phyloP scores from a whole-genome alignment of 202 grass and related monocot genomes.

The Sporobolus alterniflorus region DNA sequence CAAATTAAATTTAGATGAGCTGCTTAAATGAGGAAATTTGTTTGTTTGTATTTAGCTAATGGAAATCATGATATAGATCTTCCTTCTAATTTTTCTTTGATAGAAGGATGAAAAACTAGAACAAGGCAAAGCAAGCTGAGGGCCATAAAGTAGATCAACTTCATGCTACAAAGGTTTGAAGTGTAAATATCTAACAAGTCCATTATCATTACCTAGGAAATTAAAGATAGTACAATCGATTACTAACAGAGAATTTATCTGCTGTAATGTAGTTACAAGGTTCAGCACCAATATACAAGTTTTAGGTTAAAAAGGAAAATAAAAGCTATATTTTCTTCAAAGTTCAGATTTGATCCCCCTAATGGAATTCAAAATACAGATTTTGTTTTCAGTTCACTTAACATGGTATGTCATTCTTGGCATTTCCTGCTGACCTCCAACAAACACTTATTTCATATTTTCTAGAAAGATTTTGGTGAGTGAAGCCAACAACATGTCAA shows the following conservation, averaged over 20 bases:
- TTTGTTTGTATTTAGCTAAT: conserved; percentile 2
- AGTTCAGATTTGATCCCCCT: not conserved
- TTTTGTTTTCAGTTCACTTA: not conserved
- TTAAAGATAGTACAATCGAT: not conserved
- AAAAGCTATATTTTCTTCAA: not conserved
- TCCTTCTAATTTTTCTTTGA: not conserved
- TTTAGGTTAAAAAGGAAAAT: not conserved
- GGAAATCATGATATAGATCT: not conserved
- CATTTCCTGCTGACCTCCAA: conserved; percentile 6
- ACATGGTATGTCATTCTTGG: not conserved
- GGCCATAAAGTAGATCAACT: not conserved
- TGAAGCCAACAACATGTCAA: conserved; percentile 5
- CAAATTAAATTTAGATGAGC: conserved; percentile 6
- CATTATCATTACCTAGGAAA: not conserved
- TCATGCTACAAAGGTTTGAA: conserved; percentile 1
- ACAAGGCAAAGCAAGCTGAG: not conserved
- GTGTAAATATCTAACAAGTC: not conserved
- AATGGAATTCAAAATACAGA: not conserved
- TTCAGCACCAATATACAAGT: not conserved
- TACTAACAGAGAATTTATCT: not conserved
- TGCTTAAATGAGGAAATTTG: conserved; percentile 10
- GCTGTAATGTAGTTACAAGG: not conserved
- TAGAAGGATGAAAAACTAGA: not conserved
- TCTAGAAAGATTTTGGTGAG: not conserved
- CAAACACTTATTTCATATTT: not conserved